These are phyloP conservation scores for Ceriops tagal DNA, from an alignment of 345 rosid species.

Conservation along the genomic window DNA sequence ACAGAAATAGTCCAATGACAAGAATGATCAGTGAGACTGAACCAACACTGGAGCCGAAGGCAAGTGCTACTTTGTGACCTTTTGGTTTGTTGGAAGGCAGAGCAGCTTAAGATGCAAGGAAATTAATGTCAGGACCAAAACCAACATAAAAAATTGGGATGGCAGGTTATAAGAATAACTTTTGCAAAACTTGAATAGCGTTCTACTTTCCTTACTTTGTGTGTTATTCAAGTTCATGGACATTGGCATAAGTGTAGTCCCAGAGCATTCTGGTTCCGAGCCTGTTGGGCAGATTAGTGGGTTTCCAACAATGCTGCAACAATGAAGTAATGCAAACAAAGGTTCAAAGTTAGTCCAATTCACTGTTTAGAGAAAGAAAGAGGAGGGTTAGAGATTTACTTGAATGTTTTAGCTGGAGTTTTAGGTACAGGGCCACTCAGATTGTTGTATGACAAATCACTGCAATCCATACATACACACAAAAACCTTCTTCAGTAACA, in stretches of 20 bases:
- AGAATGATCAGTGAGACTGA: slow-evolving; percentile 58
- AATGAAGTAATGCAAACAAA: slow-evolving; percentile 8
- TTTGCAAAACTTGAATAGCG: not conserved
- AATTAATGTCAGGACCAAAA: slow-evolving; percentile 16
- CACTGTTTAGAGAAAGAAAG: slow-evolving; percentile 11
- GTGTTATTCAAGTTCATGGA: slow-evolving; percentile 89
- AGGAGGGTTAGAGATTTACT: slow-evolving; percentile 40
- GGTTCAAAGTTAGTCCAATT: slow-evolving; percentile 1
- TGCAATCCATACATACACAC: slow-evolving; percentile 23
- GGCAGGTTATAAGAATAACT: too few relatives aligned
- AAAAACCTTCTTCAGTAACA: slow-evolving; percentile 1
- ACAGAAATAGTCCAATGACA: slow-evolving; percentile 61
- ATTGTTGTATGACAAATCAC: slow-evolving; percentile 93
- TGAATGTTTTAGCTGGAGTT: slow-evolving; percentile 87
- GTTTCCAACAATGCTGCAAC: slow-evolving; percentile 81
- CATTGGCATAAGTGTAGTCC: slow-evolving; percentile 82
- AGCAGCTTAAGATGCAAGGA: slow-evolving; percentile 33
- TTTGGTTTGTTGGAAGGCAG: slow-evolving; percentile 37
- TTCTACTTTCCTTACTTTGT: slow-evolving; percentile 41
- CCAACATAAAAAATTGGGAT: not conserved
- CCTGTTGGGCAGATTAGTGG: slow-evolving; percentile 86
- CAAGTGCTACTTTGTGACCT: slow-evolving; percentile 70
- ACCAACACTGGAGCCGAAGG: slow-evolving; percentile 67
- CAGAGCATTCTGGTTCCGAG: slow-evolving; percentile 81
- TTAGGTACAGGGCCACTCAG: slow-evolving; percentile 83